Percentiles rank a stretch among this genome's conserved stretches.
phyloP scores from a whole-genome alignment of 768 basidiomycete species.

The Pilatotrama ljubarskyi region DNA sequence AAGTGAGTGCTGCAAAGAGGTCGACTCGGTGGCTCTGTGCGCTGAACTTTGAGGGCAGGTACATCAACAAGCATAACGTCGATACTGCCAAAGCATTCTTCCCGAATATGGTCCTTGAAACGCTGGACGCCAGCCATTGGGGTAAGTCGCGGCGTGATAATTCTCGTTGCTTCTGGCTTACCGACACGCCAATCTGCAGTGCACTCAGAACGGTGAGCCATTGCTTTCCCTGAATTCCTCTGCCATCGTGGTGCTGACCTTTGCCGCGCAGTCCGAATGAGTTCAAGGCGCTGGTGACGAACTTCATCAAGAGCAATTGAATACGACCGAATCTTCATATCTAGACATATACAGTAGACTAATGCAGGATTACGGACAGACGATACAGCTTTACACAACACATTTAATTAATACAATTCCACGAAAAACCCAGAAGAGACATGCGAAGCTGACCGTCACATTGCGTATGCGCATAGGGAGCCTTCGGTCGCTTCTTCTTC shows the following conservation, averaged over 20 bases:
- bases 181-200: constrained; percentile 52
- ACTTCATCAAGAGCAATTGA: constrained; percentile 28
- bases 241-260: background rate
- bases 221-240: background rate
- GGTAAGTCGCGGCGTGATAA: no score
- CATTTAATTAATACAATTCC: background rate
- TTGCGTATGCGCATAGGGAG: constrained; percentile 9
- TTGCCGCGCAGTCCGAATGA: constrained; percentile 48
- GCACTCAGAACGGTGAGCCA: constrained; percentile 69
- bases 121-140: constrained; percentile 84
- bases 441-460: background rate
- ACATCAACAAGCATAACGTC: constrained; percentile 73
- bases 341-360: constrained; percentile 4
- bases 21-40: background rate
- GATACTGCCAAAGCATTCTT: constrained; percentile 67
- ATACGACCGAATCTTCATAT: background rate
- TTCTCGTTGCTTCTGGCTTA: background rate
- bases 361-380: background rate
- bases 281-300: constrained; percentile 43
- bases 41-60: constrained; percentile 43
- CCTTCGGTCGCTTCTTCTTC: background rate
- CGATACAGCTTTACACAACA: background rate
- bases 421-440: background rate
- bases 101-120: constrained; percentile 62
- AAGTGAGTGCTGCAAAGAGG: constrained; percentile 42